These are phyloP conservation scores for Cyclocybe cylindracea DNA, from an alignment of 768 basidiomycete genomes.

Conservation along the genomic window DNA sequence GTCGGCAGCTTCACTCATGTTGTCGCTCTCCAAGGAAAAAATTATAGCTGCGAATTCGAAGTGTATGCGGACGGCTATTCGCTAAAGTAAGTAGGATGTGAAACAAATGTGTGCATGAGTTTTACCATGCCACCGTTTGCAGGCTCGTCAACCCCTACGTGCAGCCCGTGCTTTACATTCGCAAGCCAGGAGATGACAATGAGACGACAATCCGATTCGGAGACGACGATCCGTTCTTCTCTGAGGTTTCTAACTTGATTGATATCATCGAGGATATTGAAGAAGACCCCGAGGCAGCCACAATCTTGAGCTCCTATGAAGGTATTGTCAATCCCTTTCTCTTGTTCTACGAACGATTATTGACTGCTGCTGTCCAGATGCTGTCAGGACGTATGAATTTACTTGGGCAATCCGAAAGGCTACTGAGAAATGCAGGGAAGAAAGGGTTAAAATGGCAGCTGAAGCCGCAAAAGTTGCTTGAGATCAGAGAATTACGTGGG, in stretches of 20 bases:
- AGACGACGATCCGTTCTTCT: constrained; percentile 93
- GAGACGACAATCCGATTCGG: constrained; percentile 72
- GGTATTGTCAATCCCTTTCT: constrained; percentile 43
- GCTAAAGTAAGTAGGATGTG: constrained; percentile 56
- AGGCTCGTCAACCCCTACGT: constrained; percentile 94
- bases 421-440: constrained; percentile 63
- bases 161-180: constrained; percentile 83
- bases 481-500: too few species aligned
- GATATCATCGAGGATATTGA: constrained; percentile 90
- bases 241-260: constrained; percentile 87
- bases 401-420: constrained; percentile 92
- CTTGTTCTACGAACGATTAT: background rate
- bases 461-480: constrained; percentile 23
- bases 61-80: constrained; percentile 93
- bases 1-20: constrained; percentile 91
- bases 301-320: constrained; percentile 84
- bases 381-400: constrained; percentile 85
- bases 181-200: constrained; percentile 78
- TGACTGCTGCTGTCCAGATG: constrained; percentile 48
- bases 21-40: constrained; percentile 86
- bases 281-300: constrained; percentile 76
- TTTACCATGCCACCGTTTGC: background rate
- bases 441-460: constrained; percentile 38
- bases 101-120: background rate
- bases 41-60: constrained; percentile 95